Percentiles rank a stretch among this genome's conserved stretches.
Conservation (phyloP, 1,284 basidiomycete genomes). For the Schizophyllum amplum region DNA sequence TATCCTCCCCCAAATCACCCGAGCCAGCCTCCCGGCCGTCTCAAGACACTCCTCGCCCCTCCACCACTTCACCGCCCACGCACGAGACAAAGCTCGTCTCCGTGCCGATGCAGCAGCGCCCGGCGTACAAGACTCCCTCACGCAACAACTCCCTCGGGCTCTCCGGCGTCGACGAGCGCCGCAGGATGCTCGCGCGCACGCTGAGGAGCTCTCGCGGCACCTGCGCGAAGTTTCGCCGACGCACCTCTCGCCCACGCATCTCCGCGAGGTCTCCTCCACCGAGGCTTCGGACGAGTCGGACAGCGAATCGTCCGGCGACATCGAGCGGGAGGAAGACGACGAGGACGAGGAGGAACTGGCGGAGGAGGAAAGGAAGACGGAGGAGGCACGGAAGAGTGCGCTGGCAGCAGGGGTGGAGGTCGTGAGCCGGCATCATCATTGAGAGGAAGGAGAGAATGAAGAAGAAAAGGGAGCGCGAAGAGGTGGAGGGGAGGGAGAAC, state of each 20-base stretch:
- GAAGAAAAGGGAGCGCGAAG: neutral
- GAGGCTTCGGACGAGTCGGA: slow-evolving; percentile 23
- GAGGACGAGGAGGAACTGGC: slow-evolving; percentile 28
- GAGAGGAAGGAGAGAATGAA: neutral
- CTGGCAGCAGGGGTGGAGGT: slow-evolving; percentile 65
- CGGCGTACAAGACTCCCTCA: neutral
- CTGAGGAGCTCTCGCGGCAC: neutral
- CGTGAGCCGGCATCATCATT: slow-evolving; percentile 50
- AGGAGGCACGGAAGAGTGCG: slow-evolving; percentile 28
- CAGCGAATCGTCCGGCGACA: slow-evolving; percentile 30
- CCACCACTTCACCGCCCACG: neutral
- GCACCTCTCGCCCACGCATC: no score
- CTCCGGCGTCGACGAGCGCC: slow-evolving; percentile 1
- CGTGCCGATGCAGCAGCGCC: neutral
- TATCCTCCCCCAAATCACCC: neutral
- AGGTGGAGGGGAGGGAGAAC: neutral
- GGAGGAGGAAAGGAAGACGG: slow-evolving; percentile 21
- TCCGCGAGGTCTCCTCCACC: neutral
- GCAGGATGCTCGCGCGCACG: slow-evolving; percentile 1
- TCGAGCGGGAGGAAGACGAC: slow-evolving; percentile 18
- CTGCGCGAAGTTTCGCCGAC: neutral
- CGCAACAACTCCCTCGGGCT: slow-evolving; percentile 1
- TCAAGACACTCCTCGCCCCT: neutral
- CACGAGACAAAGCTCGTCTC: neutral
- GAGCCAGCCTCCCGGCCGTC: slow-evolving; percentile 1